phyloP scores from a whole-genome alignment of 352 stramenopile genomes.

The Phytophthora boehmeriae region DNA sequence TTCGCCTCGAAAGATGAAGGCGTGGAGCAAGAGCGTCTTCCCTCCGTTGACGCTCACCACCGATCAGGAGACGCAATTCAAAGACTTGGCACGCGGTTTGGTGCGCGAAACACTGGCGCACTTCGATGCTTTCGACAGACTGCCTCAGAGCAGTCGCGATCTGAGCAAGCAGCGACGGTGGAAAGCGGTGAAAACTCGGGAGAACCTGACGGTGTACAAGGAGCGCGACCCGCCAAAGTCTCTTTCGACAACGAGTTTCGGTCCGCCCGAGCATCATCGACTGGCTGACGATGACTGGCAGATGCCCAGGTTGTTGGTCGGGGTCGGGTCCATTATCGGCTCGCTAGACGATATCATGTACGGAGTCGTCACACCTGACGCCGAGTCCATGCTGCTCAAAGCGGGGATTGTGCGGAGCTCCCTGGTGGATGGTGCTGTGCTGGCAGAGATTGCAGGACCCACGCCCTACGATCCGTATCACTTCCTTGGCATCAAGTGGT shows the following conservation, averaged over 20 bases:
- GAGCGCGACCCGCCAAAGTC: constrained; percentile 40
- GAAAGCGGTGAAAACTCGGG: constrained; percentile 50
- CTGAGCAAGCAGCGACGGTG: constrained; percentile 38
- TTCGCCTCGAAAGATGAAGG: constrained; percentile 17
- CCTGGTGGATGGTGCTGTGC: constrained; percentile 45
- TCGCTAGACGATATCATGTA: constrained; percentile 73
- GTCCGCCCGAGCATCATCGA: constrained; percentile 30
- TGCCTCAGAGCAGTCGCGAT: constrained; percentile 15
- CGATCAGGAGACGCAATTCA: constrained; percentile 33
- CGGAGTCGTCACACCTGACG: constrained; percentile 46
- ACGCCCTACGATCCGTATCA: constrained; percentile 39
- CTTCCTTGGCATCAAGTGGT: constrained; percentile 60
- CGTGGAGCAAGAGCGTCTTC: constrained; percentile 40
- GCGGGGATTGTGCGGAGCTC: constrained; percentile 39
- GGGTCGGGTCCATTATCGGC: constrained; percentile 45
- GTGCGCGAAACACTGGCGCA: constrained; percentile 41
- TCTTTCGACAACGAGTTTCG: constrained; percentile 32
- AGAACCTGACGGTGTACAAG: constrained; percentile 48
- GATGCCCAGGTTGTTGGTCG: constrained; percentile 51
- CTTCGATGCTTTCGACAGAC: constrained; percentile 32
- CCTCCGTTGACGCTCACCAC: constrained; percentile 29
- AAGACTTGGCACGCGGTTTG: constrained; percentile 31
- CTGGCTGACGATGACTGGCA: constrained; percentile 48
- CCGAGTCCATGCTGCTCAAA: constrained; percentile 45
- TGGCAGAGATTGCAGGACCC: constrained; percentile 36